A percentile compares a stretch with the other conserved stretches of the same genome.
Conservation (phyloP, 1,139 yeast genomes). For the Taphrina sp. region DNA sequence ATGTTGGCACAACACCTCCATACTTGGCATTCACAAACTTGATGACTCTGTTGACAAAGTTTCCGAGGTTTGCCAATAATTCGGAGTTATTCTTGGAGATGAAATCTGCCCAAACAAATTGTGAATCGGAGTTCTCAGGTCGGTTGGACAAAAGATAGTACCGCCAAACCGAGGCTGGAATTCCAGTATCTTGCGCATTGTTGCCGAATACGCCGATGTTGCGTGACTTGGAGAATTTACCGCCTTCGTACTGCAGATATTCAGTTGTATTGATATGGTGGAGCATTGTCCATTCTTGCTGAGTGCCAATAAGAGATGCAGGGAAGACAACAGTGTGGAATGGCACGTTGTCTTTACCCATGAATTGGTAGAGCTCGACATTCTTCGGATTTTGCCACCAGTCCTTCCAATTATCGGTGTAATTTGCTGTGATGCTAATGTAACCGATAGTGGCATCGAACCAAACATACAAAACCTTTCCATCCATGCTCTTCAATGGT, state of each 20-base stretch:
- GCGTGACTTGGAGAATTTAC: constrained; percentile 94
- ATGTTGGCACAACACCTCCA: constrained; percentile 79
- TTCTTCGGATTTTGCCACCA: constrained; percentile 93
- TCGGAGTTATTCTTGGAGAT: constrained; percentile 91
- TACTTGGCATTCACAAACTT: constrained; percentile 89
- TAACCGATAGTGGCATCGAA: constrained; percentile 98
- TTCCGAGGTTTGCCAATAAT: constrained; percentile 91
- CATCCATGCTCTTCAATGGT: constrained; percentile 70
- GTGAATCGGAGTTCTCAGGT: constrained; percentile 94
- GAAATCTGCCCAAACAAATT: constrained; percentile 95
- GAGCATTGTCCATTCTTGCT: constrained; percentile 83
- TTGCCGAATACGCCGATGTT: constrained; percentile 98
- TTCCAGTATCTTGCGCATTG: constrained; percentile 89
- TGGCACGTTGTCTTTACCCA: constrained; percentile 99
- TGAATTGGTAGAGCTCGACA: constrained; percentile 86
- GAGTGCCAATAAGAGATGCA: constrained; percentile 81
- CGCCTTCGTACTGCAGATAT: constrained; percentile 94
- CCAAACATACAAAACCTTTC: constrained; percentile 96
- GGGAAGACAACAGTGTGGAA: constrained; percentile 99
- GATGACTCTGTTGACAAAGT: constrained; percentile 88
- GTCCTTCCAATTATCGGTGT: constrained; percentile 73
- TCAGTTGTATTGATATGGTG: constrained; percentile 93
- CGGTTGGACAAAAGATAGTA: constrained; percentile 87
- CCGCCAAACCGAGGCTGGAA: constrained; percentile 94
- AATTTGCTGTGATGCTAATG: constrained; percentile 91